phyloP scores from a whole-genome alignment of 179 eudicot genomes.

The Camellia oleifera region DNA sequence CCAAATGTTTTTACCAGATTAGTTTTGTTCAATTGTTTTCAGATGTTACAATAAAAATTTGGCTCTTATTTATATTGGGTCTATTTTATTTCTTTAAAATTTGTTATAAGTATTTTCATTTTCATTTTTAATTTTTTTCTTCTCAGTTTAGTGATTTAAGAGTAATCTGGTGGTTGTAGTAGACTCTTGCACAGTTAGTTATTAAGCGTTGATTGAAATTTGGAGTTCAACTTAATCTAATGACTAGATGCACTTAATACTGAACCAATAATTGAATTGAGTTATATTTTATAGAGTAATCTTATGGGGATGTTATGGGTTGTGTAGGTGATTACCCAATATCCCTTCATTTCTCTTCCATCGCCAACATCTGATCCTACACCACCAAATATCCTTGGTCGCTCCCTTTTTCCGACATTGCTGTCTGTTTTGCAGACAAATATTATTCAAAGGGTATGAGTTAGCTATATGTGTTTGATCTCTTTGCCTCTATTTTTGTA shows the following conservation, averaged over 20 bases:
- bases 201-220: not conserved
- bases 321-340: constrained; percentile 56
- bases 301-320: constrained; percentile 12
- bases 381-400: constrained; percentile 25
- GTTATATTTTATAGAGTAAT: not conserved
- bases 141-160: not conserved
- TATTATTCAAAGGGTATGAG: constrained; percentile 68
- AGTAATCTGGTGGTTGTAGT: not conserved
- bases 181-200: not conserved
- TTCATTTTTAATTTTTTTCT: not conserved
- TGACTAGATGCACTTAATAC: not conserved
- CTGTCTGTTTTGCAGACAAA: constrained; percentile 71
- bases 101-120: not conserved
- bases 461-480: constrained; percentile 1
- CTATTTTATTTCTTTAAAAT: not conserved
- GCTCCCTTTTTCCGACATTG: constrained; percentile 42
- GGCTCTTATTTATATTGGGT: not conserved
- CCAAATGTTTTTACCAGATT: not conserved
- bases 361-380: constrained; percentile 32
- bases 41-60: not conserved
- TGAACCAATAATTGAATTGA: not conserved
- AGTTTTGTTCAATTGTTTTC: not conserved
- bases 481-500: not conserved
- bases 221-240: not conserved
- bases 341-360: constrained; percentile 31